Evolutionary conservation across 768 basidiomycete genomes (phyloP).

Genomic region (Gymnopilus dilepis): DNA sequence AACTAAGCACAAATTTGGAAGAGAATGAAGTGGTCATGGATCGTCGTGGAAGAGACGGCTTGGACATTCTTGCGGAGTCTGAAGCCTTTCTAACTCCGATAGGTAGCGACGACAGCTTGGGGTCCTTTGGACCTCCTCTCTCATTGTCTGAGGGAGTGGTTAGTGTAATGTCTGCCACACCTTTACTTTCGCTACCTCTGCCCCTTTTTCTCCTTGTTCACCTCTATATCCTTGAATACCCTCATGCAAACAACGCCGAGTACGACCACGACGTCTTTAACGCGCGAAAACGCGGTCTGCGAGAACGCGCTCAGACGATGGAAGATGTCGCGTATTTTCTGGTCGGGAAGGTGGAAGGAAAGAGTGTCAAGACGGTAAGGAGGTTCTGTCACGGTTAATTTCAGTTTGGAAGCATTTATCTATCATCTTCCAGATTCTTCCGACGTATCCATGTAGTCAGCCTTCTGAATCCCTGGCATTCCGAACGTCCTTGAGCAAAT

Average conservation of each 20-base stretch:
- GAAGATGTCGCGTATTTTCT: slow-evolving; percentile 59
- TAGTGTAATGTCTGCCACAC: not conserved
- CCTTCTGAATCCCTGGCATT: slow-evolving; percentile 59
- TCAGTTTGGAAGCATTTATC: too few relatives aligned
- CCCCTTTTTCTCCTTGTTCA: slow-evolving; percentile 57
- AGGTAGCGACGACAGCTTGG: too few relatives aligned
- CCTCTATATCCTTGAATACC: slow-evolving; percentile 57
- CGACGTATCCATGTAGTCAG: slow-evolving; percentile 55
- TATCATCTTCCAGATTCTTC: slow-evolving; percentile 49
- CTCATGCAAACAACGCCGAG: slow-evolving; percentile 49
- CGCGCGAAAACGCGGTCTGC: slow-evolving; percentile 46
- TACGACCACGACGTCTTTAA: slow-evolving; percentile 57
- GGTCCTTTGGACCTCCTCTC: too few relatives aligned
- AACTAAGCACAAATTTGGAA: too few relatives aligned
- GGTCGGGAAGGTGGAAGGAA: slow-evolving; percentile 49
- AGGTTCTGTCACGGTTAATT: not conserved
- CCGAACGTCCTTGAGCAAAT: slow-evolving; percentile 54
- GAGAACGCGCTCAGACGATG: slow-evolving; percentile 55
- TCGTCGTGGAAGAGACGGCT: too few relatives aligned
- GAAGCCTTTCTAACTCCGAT: too few relatives aligned
- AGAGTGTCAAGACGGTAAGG: slow-evolving; percentile 34
- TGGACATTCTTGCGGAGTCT: too few relatives aligned
- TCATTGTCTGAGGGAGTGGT: not conserved
- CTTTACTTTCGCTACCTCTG: slow-evolving; percentile 36
- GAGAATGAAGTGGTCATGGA: too few relatives aligned